Percentiles rank a stretch among this genome's conserved stretches.
Conservation (phyloP, 305 asterid species). For the Caryopteris hybrid region DNA sequence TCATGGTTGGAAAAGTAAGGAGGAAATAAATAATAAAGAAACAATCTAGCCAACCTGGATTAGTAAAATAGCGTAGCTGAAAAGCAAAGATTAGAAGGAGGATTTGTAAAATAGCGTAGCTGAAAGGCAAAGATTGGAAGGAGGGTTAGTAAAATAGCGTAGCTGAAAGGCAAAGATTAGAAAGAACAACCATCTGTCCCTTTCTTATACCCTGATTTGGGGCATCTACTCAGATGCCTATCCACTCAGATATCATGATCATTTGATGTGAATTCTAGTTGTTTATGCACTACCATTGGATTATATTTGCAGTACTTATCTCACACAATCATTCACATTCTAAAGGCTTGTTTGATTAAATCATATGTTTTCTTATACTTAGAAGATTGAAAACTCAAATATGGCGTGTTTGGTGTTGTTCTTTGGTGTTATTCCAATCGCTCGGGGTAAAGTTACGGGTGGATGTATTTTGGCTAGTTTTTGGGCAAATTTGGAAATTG, state of each 20-base stretch:
- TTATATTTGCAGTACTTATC: neutral
- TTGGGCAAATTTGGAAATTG: neutral
- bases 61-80: neutral
- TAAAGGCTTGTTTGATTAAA: too few relatives aligned
- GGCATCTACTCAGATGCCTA: too few relatives aligned
- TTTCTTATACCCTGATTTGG: neutral
- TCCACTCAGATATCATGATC: neutral
- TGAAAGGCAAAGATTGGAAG: too few relatives aligned
- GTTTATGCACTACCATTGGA: neutral
- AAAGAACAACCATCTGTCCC: neutral
- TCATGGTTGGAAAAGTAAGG: neutral
- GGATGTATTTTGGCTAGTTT: neutral
- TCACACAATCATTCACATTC: too few relatives aligned
- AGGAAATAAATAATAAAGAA: neutral
- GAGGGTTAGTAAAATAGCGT: too few relatives aligned
- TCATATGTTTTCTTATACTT: too few relatives aligned
- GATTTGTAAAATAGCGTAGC: too few relatives aligned
- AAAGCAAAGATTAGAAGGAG: neutral
- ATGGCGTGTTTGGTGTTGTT: neutral
- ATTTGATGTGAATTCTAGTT: neutral
- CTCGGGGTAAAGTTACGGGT: neutral
- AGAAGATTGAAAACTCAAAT: neutral
- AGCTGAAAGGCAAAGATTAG: too few relatives aligned
- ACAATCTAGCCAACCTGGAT: neutral
- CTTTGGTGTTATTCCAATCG: neutral